Evolutionary conservation across 345 rosid genomes (phyloP).

Genomic region (Luvunga scandens): DNA sequence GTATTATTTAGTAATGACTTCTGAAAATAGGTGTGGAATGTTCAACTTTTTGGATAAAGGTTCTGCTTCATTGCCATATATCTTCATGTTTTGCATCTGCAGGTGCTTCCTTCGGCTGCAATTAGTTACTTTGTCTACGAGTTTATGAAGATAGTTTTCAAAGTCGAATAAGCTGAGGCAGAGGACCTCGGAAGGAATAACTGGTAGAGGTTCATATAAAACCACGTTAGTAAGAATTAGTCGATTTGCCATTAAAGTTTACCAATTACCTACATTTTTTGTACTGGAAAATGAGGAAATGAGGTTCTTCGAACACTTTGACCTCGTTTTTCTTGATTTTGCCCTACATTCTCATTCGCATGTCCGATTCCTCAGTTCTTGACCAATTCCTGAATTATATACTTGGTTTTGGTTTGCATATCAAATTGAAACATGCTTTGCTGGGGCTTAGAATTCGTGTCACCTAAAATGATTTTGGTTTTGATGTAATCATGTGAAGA

Average conservation of each 20-base stretch:
- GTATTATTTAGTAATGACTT: not conserved
- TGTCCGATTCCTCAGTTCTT: not conserved
- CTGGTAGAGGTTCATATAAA: slow-evolving; percentile 16
- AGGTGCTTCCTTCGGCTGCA: slow-evolving; percentile 89
- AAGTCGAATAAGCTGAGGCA: slow-evolving; percentile 51
- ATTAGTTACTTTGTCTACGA: slow-evolving; percentile 83
- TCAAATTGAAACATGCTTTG: not conserved
- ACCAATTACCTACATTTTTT: slow-evolving; percentile 13
- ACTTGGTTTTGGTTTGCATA: not conserved
- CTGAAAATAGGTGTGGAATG: not conserved
- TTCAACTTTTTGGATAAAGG: not conserved
- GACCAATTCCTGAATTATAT: not conserved
- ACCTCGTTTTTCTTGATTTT: slow-evolving; percentile 10
- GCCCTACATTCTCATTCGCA: not conserved
- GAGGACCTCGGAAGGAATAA: slow-evolving; percentile 9
- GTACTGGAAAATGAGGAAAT: slow-evolving; percentile 7
- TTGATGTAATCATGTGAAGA: not conserved
- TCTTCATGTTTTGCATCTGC: slow-evolving; percentile 23
- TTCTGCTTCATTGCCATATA: slow-evolving; percentile 10
- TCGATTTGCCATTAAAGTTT: slow-evolving; percentile 12
- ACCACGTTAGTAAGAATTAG: slow-evolving; percentile 20
- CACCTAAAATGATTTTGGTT: not conserved
- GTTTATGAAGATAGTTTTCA: slow-evolving; percentile 77
- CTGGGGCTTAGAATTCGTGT: not conserved
- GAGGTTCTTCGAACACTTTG: not conserved